phyloP scores from a whole-genome alignment of 495 filamentous ascomycete genomes.

The Trichoderma reesei region DNA sequence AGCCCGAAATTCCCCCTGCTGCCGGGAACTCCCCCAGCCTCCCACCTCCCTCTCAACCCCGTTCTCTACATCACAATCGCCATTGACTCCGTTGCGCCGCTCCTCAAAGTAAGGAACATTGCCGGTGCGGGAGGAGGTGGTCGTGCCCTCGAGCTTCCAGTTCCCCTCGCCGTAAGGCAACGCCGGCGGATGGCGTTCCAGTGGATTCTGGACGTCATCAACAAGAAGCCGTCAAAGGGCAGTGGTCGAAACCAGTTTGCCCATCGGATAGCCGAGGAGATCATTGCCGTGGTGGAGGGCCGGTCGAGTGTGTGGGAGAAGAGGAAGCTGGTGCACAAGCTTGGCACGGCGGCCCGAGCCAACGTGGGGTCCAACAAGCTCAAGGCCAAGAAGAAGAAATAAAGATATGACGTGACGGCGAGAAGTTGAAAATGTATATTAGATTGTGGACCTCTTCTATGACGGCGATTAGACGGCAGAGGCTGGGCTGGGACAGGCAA shows the following conservation, averaged over 20 bases:
- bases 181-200: conserved; percentile 65
- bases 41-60: conserved; percentile 68
- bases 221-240: conserved; percentile 55
- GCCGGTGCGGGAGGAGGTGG: conserved; percentile 82
- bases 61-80: conserved; percentile 71
- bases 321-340: conserved; percentile 60
- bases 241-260: conserved; percentile 57
- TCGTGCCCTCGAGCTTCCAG: conserved; percentile 67
- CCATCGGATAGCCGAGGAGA: conserved; percentile 73
- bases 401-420: conserved; percentile 1
- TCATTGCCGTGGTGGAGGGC: conserved; percentile 82
- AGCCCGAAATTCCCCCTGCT: conserved; percentile 61
- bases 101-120: conserved; percentile 64
- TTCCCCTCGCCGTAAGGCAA: conserved; percentile 63
- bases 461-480: not conserved
- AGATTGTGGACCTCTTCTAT: not conserved
- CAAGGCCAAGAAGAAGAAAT: conserved; percentile 12
- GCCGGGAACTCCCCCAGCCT: conserved; percentile 58
- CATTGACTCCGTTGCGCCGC: conserved; percentile 92
- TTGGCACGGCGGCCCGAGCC: conserved; percentile 58
- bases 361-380: conserved; percentile 45
- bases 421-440: not conserved
- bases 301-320: conserved; percentile 73
- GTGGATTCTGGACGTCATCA: conserved; percentile 81
- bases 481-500: not conserved